These are phyloP conservation scores for Solanum boliviense DNA, from an alignment of 257 asterid species.

Conservation along the genomic window DNA sequence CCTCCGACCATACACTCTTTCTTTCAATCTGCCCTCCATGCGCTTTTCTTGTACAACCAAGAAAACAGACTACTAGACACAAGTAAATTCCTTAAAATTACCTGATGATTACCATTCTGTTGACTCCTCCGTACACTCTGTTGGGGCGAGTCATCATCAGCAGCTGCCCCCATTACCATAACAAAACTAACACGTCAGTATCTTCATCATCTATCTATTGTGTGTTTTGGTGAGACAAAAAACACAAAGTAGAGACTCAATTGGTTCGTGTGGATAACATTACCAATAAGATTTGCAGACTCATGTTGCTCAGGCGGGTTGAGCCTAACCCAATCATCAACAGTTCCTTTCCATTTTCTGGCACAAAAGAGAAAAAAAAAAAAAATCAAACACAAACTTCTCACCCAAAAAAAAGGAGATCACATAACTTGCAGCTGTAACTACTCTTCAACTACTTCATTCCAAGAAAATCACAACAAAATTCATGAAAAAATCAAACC, in stretches of 20 bases:
- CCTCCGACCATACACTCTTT: background rate
- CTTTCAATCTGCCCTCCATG: background rate
- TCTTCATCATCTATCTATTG: background rate
- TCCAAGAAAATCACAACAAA: background rate
- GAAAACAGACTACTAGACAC: background rate
- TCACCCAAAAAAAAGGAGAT: background rate
- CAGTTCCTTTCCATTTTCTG: slow-evolving; percentile 93
- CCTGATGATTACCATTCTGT: slow-evolving; percentile 84
- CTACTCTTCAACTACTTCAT: background rate
- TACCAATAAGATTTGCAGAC: slow-evolving; percentile 56
- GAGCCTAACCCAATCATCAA: slow-evolving; percentile 89
- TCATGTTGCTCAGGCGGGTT: slow-evolving; percentile 43
- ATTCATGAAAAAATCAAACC: slow-evolving; percentile 26
- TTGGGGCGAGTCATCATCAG: slow-evolving; percentile 96
- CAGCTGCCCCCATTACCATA: slow-evolving; percentile 52
- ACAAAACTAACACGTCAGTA: slow-evolving; percentile 8
- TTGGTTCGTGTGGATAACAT: background rate
- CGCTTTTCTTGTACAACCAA: background rate
- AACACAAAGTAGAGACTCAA: background rate
- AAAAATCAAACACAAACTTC: background rate
- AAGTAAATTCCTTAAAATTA: slow-evolving; percentile 17
- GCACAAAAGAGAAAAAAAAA: background rate
- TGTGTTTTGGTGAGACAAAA: background rate
- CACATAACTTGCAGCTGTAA: background rate
- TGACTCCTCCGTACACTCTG: slow-evolving; percentile 48